Evolutionary conservation across 495 filamentous ascomycete species (phyloP), one percentile per base, ranked within the genome.

Genomic region (Penicillium flavigenum): DNA sequence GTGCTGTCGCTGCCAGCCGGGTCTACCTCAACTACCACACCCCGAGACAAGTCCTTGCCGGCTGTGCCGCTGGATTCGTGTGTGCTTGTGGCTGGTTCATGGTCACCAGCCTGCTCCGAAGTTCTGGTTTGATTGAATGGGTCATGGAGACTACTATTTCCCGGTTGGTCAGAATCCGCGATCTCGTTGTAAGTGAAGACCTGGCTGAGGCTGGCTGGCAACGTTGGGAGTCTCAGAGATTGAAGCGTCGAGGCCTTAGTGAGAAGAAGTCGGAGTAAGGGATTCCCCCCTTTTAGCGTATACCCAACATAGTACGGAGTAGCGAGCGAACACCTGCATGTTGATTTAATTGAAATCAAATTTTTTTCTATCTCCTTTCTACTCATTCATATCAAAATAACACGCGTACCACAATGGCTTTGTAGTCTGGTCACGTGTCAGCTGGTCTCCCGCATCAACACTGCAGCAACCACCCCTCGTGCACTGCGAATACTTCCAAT

Each of bases 21-120:
- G 80, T 96, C 51, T 99, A 99, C 68, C 72, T 99, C 59, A 91
- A 85, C 64, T 99, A 99, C 72, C 94, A 99, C 75, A 98, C 93
- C 5, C 81, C 80, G 27, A 84, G 79, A 61, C 94, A 99, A 74
- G 95, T 99, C 2, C 70, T 90, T 12, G 91, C 88, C 1, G 94
- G 94, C 12, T 84, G 74, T 56, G 75, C 68, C 14, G 91, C 91
- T 4, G 94, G 94, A 0, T 72, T 79, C 12, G 63, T 86, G 3
- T 91, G 85, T 62, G 92, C 88, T 2, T 61, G 88, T 5, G 77
- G 71, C 5, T 99, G 94, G 94, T 99, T 96, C 66, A 63, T 74
- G 4, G 74, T 87, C 31, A 94, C 88, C 27, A 74, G 78, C 22
- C 67, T 82, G 39, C 65, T 89, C 54, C 82, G 94, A 58, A 74